Evolutionary conservation across 768 basidiomycete genomes (phyloP).

Genomic region (Lactarius indigo): DNA sequence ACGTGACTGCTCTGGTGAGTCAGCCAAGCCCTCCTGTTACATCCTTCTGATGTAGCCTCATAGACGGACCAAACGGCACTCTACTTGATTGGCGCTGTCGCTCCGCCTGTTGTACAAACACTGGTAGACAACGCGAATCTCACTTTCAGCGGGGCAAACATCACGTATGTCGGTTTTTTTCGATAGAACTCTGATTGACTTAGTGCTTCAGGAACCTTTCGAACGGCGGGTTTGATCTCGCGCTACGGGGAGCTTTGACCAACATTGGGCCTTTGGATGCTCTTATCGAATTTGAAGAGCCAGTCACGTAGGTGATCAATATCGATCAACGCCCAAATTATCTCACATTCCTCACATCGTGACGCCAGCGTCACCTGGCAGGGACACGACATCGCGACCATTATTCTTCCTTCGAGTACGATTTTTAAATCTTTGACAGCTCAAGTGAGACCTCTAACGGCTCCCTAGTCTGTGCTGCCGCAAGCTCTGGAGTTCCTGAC

Average conservation of each 20-base stretch:
- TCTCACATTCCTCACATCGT: background rate
- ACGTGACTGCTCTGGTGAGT: constrained; percentile 52
- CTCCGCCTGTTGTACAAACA: constrained; percentile 60
- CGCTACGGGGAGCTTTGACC: constrained; percentile 56
- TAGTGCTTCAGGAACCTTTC: constrained; percentile 32
- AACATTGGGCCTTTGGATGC: constrained; percentile 69
- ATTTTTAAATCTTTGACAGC: background rate
- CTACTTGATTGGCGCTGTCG: constrained; percentile 68
- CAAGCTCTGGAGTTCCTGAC: constrained; percentile 62
- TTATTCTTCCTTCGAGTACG: constrained; percentile 57
- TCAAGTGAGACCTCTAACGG: background rate
- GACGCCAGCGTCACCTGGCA: constrained; percentile 55
- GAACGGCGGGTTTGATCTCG: constrained; percentile 59
- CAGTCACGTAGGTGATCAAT: constrained; percentile 47
- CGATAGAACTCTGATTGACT: background rate
- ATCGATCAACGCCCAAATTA: background rate
- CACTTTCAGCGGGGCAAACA: constrained; percentile 54
- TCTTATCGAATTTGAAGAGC: constrained; percentile 59
- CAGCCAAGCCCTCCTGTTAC: background rate
- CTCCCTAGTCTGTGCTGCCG: constrained; percentile 57
- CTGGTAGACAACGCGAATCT: constrained; percentile 57
- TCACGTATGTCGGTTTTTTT: constrained; percentile 41
- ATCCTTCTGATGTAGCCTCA: constrained; percentile 3
- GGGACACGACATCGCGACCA: constrained; percentile 58
- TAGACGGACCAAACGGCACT: constrained; percentile 61